Percentiles rank a stretch among this genome's conserved stretches.
Evolutionary conservation across 805 yeast species (phyloP).

Genomic region (Barnettozyma populi): DNA sequence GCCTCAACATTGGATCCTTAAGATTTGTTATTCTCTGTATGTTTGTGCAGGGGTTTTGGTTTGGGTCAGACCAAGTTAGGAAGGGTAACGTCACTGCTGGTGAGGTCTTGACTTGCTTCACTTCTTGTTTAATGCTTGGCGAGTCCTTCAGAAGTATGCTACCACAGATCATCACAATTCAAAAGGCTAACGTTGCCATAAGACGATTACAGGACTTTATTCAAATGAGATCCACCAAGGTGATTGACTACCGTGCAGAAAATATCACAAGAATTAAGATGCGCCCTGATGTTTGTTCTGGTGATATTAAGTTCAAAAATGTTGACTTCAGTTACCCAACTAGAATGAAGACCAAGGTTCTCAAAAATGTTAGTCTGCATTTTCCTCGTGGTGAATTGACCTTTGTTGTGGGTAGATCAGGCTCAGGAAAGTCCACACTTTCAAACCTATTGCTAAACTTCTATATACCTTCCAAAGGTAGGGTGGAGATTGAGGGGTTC

Average conservation of each 20-base stretch:
- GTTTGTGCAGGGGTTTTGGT: slow-evolving; percentile 93
- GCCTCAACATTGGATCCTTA: slow-evolving; percentile 51
- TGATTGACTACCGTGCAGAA: slow-evolving; percentile 8
- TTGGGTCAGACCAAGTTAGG: slow-evolving; percentile 66
- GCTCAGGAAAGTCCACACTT: slow-evolving; percentile 89
- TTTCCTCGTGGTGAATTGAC: slow-evolving; percentile 44
- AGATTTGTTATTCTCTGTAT: slow-evolving; percentile 57
- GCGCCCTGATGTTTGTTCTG: slow-evolving; percentile 31
- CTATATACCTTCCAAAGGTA: slow-evolving; percentile 50
- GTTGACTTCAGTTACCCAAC: slow-evolving; percentile 63
- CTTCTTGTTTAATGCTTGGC: slow-evolving; percentile 73
- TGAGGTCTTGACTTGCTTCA: slow-evolving; percentile 74
- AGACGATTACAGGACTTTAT: slow-evolving; percentile 40
- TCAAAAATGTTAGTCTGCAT: slow-evolving; percentile 41
- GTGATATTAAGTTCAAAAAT: slow-evolving; percentile 48
- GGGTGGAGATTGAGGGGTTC: slow-evolving; percentile 50
- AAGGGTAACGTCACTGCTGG: slow-evolving; percentile 48
- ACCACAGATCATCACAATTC: slow-evolving; percentile 53
- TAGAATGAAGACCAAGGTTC: slow-evolving; percentile 40
- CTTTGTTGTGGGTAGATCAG: slow-evolving; percentile 81
- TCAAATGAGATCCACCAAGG: slow-evolving; percentile 16
- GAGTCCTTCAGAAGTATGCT: slow-evolving; percentile 50
- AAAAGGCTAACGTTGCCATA: slow-evolving; percentile 70
- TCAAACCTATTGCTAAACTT: slow-evolving; percentile 56
- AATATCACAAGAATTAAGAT: slow-evolving; percentile 14